A percentile compares a stretch with the other conserved stretches of the same genome.
Conservation (phyloP, 305 asterid genomes). For the Fraxinus floribunda region DNA sequence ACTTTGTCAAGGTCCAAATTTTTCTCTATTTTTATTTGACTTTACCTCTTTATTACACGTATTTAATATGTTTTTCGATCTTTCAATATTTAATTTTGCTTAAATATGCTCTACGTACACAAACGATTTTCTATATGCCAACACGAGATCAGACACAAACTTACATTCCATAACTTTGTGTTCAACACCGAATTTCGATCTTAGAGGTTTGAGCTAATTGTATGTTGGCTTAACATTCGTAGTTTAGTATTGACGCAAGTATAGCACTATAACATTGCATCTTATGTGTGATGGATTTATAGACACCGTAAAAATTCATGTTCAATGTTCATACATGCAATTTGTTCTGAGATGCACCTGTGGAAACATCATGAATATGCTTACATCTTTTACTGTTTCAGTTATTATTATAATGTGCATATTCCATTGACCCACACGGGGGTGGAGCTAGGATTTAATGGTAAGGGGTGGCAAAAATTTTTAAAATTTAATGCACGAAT, state of each 20-base stretch:
- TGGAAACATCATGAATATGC: background rate
- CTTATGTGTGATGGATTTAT: background rate
- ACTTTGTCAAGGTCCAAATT: conserved; percentile 51
- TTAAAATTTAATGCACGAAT: no score
- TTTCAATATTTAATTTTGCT: background rate
- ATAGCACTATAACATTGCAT: background rate
- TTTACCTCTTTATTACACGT: background rate
- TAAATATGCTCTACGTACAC: background rate
- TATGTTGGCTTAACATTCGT: background rate
- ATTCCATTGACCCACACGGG: no score
- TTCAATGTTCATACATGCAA: background rate
- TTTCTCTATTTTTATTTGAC: background rate
- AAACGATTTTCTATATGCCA: background rate
- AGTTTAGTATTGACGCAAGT: background rate
- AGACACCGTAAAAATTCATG: background rate
- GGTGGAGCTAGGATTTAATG: no score
- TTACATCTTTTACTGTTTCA: background rate
- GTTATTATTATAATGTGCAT: background rate
- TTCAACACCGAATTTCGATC: background rate
- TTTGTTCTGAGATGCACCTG: background rate
- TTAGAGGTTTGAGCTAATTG: background rate
- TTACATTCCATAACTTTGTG: background rate
- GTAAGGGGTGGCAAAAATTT: no score
- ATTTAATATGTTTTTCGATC: background rate
- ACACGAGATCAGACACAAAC: background rate